Evolutionary conservation across 352 stramenopile genomes (phyloP), one percentile per base, ranked within the genome.

Genomic region (Phytophthora gonapodyides): DNA sequence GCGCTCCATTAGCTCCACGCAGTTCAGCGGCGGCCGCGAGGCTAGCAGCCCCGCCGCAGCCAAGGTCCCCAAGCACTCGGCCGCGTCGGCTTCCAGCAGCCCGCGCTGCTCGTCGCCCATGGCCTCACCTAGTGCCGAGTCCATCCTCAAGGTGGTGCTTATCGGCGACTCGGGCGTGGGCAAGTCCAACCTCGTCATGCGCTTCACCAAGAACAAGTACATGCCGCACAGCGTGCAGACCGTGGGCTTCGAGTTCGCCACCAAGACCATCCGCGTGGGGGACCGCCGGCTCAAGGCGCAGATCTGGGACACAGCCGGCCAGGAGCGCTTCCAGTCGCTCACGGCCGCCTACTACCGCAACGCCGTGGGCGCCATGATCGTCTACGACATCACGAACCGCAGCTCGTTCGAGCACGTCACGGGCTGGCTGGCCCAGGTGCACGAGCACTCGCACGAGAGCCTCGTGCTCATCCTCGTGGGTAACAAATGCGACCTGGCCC

Each of bases 331-430:
- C 70, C 84, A 96, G 65, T 97, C 84, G 57, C 84, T 98, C 40
- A 97, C 87, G 34, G 76, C 91, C n/a, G 87, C 90, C 27, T 98
- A 97, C 67, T 98, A 97, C 64, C 82, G 87, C 38, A 95, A 96
- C 35, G 89, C 89, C 0, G 87, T 97, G 17, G 90, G 88, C 24
- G 91, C 89, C 35, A 89, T 98, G 78, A 80, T 98, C 53, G 89
- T 97, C 19, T 98, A 97, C 67, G 91, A 98, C 66, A 92, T 98
- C 43, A 97, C 91, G 37, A 91, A 94, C 59, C 77, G 89, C 50
- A 74, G 67, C 19, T 94, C 87, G 19, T 95, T 95, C 53, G 86
- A 95, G 53, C 76, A 94, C 59, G 78, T 94, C 6, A 77, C 64
- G 5, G 76, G 78, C 19, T 94, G 87, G 87, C 72, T 94, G 53